Percentiles rank a stretch among this genome's conserved stretches.
Evolutionary conservation across 1,284 basidiomycete species (phyloP).

Genomic region (Boletus smithii): DNA sequence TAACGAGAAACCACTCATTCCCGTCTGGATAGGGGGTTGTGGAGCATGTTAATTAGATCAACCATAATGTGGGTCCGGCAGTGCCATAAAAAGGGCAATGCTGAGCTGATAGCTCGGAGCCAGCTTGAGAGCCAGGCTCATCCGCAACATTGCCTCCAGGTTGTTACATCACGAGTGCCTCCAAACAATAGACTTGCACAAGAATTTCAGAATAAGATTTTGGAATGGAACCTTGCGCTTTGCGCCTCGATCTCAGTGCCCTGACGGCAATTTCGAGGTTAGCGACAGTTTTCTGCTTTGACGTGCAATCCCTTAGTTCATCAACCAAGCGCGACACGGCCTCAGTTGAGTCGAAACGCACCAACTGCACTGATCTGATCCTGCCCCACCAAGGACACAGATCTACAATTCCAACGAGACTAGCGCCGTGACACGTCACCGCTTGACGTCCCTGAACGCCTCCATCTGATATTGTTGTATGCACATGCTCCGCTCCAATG

Average conservation of each 20-base stretch:
- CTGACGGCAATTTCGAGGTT: not conserved
- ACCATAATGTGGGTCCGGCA: slow-evolving; percentile 7
- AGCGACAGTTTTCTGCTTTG: not conserved
- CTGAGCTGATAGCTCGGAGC: no score
- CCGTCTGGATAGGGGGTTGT: slow-evolving; percentile 47
- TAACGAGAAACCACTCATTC: slow-evolving; percentile 37
- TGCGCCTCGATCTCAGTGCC: not conserved
- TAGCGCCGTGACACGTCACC: not conserved
- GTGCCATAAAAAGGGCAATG: not conserved
- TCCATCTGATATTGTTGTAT: not conserved
- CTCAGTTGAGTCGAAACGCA: slow-evolving; percentile 7
- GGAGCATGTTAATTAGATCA: slow-evolving; percentile 21
- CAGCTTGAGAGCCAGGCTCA: no score
- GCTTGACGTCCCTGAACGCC: not conserved
- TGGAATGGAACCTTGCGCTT: not conserved
- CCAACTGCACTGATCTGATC: no score
- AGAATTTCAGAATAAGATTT: not conserved
- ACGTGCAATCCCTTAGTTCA: not conserved
- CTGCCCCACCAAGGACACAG: no score
- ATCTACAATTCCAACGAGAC: no score
- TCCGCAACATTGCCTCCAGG: not conserved
- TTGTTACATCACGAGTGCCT: slow-evolving; percentile 7
- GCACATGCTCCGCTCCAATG: slow-evolving; percentile 16
- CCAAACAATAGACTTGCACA: not conserved
- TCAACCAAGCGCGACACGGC: not conserved